Conservation (phyloP, 208 protist genomes). For the Strigomonas culicis region DNA sequence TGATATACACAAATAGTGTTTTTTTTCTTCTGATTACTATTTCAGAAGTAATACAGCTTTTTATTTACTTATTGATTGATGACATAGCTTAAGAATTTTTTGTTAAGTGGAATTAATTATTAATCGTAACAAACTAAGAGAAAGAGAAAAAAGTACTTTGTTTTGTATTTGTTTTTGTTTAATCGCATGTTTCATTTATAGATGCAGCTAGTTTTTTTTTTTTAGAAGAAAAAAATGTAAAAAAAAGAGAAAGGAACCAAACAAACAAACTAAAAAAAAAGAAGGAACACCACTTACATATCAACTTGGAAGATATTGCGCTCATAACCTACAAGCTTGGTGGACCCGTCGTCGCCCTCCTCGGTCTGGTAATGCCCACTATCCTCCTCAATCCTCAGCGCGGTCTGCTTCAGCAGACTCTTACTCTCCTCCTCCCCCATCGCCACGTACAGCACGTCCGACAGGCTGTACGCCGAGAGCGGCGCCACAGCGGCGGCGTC, state of each 20-base stretch:
- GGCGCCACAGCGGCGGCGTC: background rate
- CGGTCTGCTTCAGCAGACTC: constrained; percentile 69
- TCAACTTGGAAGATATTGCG: constrained; percentile 44
- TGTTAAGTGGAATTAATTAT: too few relatives aligned
- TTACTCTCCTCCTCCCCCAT: constrained; percentile 66
- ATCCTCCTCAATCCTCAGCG: constrained; percentile 65
- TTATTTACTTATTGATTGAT: too few relatives aligned
- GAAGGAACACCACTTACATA: constrained; percentile 6
- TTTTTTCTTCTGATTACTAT: background rate
- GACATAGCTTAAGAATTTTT: too few relatives aligned
- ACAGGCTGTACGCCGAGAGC: constrained; percentile 43
- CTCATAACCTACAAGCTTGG: constrained; percentile 6
- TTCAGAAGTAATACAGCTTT: background rate
- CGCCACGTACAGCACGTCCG: constrained; percentile 71
- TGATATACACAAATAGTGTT: constrained; percentile 1
- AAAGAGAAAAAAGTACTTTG: background rate
- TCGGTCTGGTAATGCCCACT: constrained; percentile 21
- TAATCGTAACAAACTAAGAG: background rate
- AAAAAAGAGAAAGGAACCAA: constrained; percentile 7
- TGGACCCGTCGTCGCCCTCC: constrained; percentile 3
- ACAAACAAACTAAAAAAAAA: background rate
- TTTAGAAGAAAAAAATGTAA: background rate
- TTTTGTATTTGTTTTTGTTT: constrained; percentile 5
- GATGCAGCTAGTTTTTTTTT: background rate
- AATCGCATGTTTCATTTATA: constrained; percentile 6